phyloP scores from a whole-genome alignment of 148 eudicot genomes.

The Cornus florida region DNA sequence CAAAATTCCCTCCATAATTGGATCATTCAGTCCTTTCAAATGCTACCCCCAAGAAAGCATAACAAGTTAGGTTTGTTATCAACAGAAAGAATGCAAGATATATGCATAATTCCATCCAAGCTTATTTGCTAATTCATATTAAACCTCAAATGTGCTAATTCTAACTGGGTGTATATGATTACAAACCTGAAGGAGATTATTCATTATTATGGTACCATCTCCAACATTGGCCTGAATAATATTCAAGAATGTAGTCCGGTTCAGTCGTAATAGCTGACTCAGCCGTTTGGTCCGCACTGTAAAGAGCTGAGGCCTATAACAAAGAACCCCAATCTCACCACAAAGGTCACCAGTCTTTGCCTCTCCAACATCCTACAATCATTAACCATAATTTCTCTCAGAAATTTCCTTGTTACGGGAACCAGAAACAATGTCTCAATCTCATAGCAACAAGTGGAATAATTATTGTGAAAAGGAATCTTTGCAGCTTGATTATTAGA shows the following conservation, averaged over 20 bases:
- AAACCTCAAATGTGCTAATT: not conserved
- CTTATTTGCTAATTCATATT: not conserved
- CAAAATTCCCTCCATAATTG: constrained; percentile 57
- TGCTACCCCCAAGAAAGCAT: constrained; percentile 34
- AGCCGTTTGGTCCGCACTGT: constrained; percentile 77
- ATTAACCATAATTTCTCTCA: not conserved
- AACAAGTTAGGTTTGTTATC: not conserved
- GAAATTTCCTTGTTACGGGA: not conserved
- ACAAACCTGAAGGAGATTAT: constrained; percentile 68
- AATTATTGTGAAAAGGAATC: not conserved
- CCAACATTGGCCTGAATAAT: constrained; percentile 61
- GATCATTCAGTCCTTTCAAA: constrained; percentile 57
- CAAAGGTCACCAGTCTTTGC: constrained; percentile 66
- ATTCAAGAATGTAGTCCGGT: constrained; percentile 61
- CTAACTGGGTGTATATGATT: not conserved
- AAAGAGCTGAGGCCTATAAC: constrained; percentile 86
- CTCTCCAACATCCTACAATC: constrained; percentile 57
- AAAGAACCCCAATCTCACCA: constrained; percentile 93
- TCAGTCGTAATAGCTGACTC: constrained; percentile 66
- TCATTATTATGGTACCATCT: constrained; percentile 71
- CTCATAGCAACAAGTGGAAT: not conserved
- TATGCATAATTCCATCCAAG: not conserved
- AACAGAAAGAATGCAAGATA: not conserved
- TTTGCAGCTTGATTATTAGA: not conserved
- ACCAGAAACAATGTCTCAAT: not conserved